Percentiles rank a stretch among this genome's conserved stretches.
These are phyloP conservation scores for Leishmania lainsoni DNA, from an alignment of 208 protist genomes.

Conservation along the genomic window DNA sequence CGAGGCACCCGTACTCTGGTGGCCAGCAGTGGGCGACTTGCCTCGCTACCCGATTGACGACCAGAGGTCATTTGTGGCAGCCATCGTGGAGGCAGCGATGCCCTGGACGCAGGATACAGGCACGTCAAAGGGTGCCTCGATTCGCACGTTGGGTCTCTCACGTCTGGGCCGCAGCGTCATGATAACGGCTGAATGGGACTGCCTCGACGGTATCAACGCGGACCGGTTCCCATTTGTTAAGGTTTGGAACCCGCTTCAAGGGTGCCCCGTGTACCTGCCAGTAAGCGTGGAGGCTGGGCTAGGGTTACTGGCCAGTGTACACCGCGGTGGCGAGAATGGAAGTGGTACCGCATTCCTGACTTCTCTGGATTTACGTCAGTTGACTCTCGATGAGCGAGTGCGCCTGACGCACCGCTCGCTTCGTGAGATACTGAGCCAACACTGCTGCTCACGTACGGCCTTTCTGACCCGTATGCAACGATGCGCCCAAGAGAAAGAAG, in stretches of 20 bases:
- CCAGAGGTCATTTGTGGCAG: constrained; percentile 47
- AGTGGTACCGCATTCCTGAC: constrained; percentile 1
- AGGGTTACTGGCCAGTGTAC: neutral
- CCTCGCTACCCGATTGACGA: constrained; percentile 47
- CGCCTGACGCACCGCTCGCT: constrained; percentile 20
- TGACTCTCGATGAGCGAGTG: constrained; percentile 16
- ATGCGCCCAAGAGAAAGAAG: constrained; percentile 7
- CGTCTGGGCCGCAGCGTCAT: constrained; percentile 61
- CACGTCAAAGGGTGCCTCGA: neutral
- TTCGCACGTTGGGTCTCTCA: constrained; percentile 43
- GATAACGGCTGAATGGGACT: constrained; percentile 44
- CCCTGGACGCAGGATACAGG: constrained; percentile 8
- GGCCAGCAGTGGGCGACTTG: constrained; percentile 54
- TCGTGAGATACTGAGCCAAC: neutral
- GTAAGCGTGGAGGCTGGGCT: constrained; percentile 18
- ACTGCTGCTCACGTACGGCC: neutral
- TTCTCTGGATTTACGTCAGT: constrained; percentile 11
- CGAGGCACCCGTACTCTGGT: constrained; percentile 58
- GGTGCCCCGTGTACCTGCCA: constrained; percentile 17
- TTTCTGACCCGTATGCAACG: constrained; percentile 1
- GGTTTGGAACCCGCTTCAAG: constrained; percentile 51
- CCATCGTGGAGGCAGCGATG: constrained; percentile 38
- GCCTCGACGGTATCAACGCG: constrained; percentile 1
- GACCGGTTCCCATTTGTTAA: constrained; percentile 15
- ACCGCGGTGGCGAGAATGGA: neutral